Evolutionary conservation across 2,329 filamentous ascomycete species (phyloP), one percentile per base, ranked within the genome.

Genomic region (Trichoderma brevicompactum): DNA sequence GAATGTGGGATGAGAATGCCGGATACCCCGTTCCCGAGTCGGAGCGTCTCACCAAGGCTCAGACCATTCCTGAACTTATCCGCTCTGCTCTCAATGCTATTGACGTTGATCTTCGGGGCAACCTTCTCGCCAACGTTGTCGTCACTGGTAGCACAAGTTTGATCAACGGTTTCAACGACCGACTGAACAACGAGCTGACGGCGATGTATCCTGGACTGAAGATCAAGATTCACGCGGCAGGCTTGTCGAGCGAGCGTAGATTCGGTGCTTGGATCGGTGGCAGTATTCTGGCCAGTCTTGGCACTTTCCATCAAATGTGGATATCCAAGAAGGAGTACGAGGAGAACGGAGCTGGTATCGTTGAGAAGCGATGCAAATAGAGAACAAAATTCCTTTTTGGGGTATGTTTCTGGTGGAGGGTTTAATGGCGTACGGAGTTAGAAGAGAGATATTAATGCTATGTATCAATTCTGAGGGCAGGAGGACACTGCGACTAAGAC

Each of bases 231-330:
- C 91, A 95, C 71, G 92, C 95, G 0, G 90, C 93, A 0, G 92
- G 92, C 17, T 87, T 94, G 72, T 91, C 91, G 0, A 91, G 90
- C 43, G 96, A 99, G 83, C 83, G 96, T 62, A 90, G 93, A 70
- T 98, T 96, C 77, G 94, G 92, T 23, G 89, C 92, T 56, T 99
- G 95, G 94, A 93, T 99, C 70, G 95, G 96, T 53, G 95, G 95
- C 52, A 97, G 93, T 79, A 97, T 99, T 72, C 82, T 99, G 70
- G 94, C 92, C 7, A 97, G 94, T 78, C 79, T 99, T 79, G 96
- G 96, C 9, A 97, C 94, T 13, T 99, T 99, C 80, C 95, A 99
- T 81, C 95, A 99, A 82, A 94, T 99, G 91, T 99, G 95, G 95
- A 96, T 99, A 72, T 94, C 90, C 28, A 92, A 89, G 78, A 96